Percentiles rank a stretch among this genome's conserved stretches.
These are phyloP conservation scores for Vigna nakashimae DNA, from an alignment of 306 rosid genomes.

Conservation along the genomic window DNA sequence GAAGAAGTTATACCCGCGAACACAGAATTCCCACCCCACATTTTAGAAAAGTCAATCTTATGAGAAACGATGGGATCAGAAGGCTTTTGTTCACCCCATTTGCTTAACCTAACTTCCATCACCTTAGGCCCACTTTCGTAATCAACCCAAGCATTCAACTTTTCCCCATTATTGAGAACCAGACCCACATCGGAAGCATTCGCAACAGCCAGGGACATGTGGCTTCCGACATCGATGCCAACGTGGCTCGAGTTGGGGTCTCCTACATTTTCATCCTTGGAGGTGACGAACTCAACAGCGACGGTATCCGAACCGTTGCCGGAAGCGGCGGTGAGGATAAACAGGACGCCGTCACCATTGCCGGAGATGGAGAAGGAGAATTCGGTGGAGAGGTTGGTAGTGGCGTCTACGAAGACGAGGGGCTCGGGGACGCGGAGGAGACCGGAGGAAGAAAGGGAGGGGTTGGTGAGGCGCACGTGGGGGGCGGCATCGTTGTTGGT, in stretches of 20 bases:
- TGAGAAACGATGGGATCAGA: constrained; percentile 52
- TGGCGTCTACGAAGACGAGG: constrained; percentile 28
- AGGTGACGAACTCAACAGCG: constrained; percentile 60
- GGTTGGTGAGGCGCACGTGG: constrained; percentile 55
- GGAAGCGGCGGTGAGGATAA: constrained; percentile 48
- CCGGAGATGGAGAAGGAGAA: constrained; percentile 64
- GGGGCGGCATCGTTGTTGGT: constrained; percentile 37
- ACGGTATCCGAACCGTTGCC: constrained; percentile 41
- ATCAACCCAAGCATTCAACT: constrained; percentile 72
- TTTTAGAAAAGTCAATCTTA: constrained; percentile 54
- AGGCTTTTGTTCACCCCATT: constrained; percentile 56
- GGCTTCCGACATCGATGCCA: constrained; percentile 58
- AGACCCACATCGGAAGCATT: constrained; percentile 44
- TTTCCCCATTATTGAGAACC: constrained; percentile 54
- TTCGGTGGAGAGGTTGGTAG: constrained; percentile 49
- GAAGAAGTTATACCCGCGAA: constrained; percentile 63
- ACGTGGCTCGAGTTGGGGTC: constrained; percentile 53
- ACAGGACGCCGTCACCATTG: constrained; percentile 52
- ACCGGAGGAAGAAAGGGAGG: constrained; percentile 55
- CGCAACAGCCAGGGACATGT: constrained; percentile 45
- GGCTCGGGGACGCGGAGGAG: constrained; percentile 54
- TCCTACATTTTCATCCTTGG: constrained; percentile 42
- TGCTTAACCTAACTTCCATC: constrained; percentile 61
- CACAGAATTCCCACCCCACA: constrained; percentile 57
- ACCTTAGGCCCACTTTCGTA: constrained; percentile 55